Base-by-base conservation (phyloP, 805 yeast genomes). In the Lachancea sp. region DNA sequence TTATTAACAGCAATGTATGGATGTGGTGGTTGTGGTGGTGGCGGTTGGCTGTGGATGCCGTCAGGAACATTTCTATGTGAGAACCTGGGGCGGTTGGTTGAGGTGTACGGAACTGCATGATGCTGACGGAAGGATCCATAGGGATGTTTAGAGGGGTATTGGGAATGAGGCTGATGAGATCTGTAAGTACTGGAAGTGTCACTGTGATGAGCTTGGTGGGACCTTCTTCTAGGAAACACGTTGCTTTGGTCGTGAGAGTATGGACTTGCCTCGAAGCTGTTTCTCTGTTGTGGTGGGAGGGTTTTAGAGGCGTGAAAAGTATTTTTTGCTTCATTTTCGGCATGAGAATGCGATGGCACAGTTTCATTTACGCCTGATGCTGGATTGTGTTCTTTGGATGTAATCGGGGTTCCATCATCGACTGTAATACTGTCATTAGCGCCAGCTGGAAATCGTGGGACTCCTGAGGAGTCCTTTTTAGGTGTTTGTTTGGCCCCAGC, bases 1-100 rank as follows among this genome's bases (percentile, higher is more conserved):
- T 54, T 60, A 37, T 55, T 51, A 36, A 59, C 53, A 13, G 61
- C 58, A 44, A 56, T 47, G 31, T 56, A 36, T 18, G 46, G 47
- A 16, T 45, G 48, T 20, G 48, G 53, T 22, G 43, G 45, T 17
- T 40, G 41, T 18, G 37, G 42, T 15, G 44, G 45, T 17, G 38
- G 41, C 21, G 37, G 42, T 15, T 42, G 34, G 16, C 17, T 41
- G 20, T 40, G 33, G 29, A 41, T 36, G 12, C 42, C 36, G 17
- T 36, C 30, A 11, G 25, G 34, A 2, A 34, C 38, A 7, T 34
- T 34, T 21, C 34, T 33, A 11, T 28, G 43, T 8, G 20, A 22
- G 19, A 15, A 16, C 25, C 40, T 45, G 26, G 31, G 44, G 34
- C 48, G 52, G 34, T 41, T 36, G 22, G 33, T 36, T 19, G 35